Evolutionary conservation across 768 basidiomycete species (phyloP), one percentile per base, ranked within the genome.

Genomic region (Panaeolus papilionaceus): DNA sequence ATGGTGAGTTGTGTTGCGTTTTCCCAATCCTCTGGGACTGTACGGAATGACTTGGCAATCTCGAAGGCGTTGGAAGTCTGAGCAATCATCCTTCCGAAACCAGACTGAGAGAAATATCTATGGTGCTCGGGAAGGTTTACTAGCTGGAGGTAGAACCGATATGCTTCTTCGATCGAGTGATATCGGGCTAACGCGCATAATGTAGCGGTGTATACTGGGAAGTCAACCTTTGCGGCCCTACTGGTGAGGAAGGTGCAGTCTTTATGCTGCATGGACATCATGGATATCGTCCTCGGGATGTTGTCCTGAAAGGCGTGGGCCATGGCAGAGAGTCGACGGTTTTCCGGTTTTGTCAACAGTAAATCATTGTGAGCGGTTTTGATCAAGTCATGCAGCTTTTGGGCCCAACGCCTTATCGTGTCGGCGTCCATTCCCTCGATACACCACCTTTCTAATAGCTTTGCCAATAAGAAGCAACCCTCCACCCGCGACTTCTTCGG

Each of bases 61-160:
- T 58, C 54, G 28, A 58, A 33, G 11, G 16, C 54, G 6, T 16
- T 28, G 11, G 54, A 28, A 33, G 54, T 58, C 6, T 16, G 54
- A 58, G 54, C 54, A 16, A 58, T 16, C 54, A 58, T 37, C 54
- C 10, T 28, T 14, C 54, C 54, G 54, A 58, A 58, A 28, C 12
- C 54, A 28, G 54, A 58, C 54, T 33, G 54, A 10, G 54, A 14
- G 14, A 58, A 58, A 14, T 28, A 33, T 28, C 11, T 28, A 12
- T 28, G 26, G 4, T 58, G 54, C 16, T 58, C 33, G 54, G 4
- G 33, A 28, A 28, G 26, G 14, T 18, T 28, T 28, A 58, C 33
- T 26, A 58, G 33, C 14, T 58, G 54, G 54, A 8, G 9, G 33
- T 58, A 58, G 26, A 58, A 16, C 11, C 54, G 54, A 28, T 37